A percentile compares a stretch with the other conserved stretches of the same genome.
These are phyloP conservation scores for Aspergillus homomorphus DNA, from an alignment of 495 filamentous ascomycete genomes.

Conservation along the genomic window DNA sequence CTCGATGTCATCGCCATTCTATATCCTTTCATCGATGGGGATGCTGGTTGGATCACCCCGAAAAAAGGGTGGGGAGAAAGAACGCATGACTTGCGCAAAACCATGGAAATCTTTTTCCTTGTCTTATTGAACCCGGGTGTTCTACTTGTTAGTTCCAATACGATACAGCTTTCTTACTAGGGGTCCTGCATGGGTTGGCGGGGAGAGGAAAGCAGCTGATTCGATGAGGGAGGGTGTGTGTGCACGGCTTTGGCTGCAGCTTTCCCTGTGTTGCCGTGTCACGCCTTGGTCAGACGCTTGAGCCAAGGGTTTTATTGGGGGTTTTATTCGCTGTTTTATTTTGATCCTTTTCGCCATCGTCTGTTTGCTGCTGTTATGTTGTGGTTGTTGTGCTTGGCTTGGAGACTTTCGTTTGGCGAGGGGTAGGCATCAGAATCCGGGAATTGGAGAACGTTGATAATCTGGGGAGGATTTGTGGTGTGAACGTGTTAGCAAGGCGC, in stretches of 20 bases:
- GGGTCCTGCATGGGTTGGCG: not conserved
- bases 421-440: not conserved
- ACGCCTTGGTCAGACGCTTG: not conserved
- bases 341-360: conserved; percentile 1
- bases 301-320: not conserved
- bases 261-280: conserved; percentile 12
- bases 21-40: not conserved
- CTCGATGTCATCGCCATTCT: not conserved
- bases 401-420: conserved; percentile 7
- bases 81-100: conserved; percentile 21
- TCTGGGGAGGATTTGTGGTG: conserved; percentile 3
- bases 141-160: too few relatives aligned
- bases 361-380: not conserved
- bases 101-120: conserved; percentile 15
- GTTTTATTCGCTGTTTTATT: not conserved
- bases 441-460: not conserved
- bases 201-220: not conserved
- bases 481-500: not conserved
- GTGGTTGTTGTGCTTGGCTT: too few relatives aligned
- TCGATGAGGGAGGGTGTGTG: not conserved
- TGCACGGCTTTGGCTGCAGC: conserved; percentile 1
- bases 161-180: not conserved
- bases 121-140: not conserved
- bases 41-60: not conserved
- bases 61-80: conserved; percentile 7